phyloP scores from a whole-genome alignment of 352 stramenopile genomes.

The Lagenidium giganteum region DNA sequence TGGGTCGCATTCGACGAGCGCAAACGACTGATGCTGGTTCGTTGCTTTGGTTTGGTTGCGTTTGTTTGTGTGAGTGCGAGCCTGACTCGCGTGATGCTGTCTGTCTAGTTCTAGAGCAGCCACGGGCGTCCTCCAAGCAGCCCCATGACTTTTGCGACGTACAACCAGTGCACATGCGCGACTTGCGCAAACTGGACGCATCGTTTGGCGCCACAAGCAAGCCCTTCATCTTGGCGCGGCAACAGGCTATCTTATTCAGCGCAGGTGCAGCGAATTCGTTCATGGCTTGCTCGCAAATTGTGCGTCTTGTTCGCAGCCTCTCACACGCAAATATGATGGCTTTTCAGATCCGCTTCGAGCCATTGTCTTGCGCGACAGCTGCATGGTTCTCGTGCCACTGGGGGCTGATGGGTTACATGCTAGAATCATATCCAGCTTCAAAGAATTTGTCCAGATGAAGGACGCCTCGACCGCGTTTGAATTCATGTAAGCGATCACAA shows the following conservation, averaged over 20 bases:
- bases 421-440: slow-evolving; percentile 42
- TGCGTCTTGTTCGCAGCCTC: background rate
- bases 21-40: slow-evolving; percentile 1
- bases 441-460: slow-evolving; percentile 16
- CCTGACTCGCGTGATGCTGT: slow-evolving; percentile 4
- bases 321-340: background rate
- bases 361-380: slow-evolving; percentile 45
- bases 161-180: slow-evolving; percentile 50
- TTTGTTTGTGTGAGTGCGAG: too few relatives aligned
- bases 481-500: slow-evolving; percentile 22
- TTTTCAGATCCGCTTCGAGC: slow-evolving; percentile 43
- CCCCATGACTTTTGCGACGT: background rate
- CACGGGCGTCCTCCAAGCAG: background rate
- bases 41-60: too few relatives aligned
- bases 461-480: slow-evolving; percentile 24
- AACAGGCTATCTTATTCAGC: slow-evolving; percentile 63
- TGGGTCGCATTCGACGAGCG: background rate
- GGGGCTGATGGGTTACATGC: slow-evolving; percentile 30
- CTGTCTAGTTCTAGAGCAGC: slow-evolving; percentile 5
- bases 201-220: slow-evolving; percentile 61
- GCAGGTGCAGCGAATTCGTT: slow-evolving; percentile 27
- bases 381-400: slow-evolving; percentile 42
- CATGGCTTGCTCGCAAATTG: background rate
- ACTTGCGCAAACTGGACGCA: slow-evolving; percentile 67
- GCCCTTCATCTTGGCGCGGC: slow-evolving; percentile 50